phyloP scores from a whole-genome alignment of 768 basidiomycete species.

The Myochromella boudieri region DNA sequence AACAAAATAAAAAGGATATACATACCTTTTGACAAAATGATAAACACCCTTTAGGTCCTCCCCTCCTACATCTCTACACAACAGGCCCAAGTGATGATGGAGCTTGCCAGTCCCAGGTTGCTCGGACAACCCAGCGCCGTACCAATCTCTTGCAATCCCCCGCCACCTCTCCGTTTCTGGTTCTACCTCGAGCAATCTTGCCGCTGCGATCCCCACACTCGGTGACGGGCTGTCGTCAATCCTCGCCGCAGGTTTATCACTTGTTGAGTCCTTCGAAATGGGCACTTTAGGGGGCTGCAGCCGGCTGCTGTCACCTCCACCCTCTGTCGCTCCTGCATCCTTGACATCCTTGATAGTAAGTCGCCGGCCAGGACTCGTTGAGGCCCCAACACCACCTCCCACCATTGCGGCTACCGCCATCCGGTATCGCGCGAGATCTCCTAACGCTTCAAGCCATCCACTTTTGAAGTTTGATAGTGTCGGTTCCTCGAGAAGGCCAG shows the following conservation, averaged over 20 bases:
- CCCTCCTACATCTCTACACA: conserved; percentile 79
- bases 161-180: conserved; percentile 94
- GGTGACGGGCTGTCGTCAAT: conserved; percentile 68
- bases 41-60: conserved; percentile 87
- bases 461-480: conserved; percentile 66
- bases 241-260: conserved; percentile 49
- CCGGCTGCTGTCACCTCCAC: conserved; percentile 12
- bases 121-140: conserved; percentile 79
- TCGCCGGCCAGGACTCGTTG: conserved; percentile 26
- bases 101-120: conserved; percentile 93
- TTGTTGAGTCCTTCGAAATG: conserved; percentile 36
- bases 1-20: conserved; percentile 12
- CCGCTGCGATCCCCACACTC: conserved; percentile 85
- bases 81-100: conserved; percentile 89
- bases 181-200: conserved; percentile 78
- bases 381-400: conserved; percentile 41
- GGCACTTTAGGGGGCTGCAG: conserved; percentile 5
- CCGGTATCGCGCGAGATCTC: conserved; percentile 91
- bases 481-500: conserved; percentile 82
- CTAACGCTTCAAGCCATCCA: conserved; percentile 95
- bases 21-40: conserved; percentile 93
- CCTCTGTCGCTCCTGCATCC: conserved; percentile 35
- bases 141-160: conserved; percentile 90
- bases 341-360: conserved; percentile 61
- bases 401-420: conserved; percentile 95